Evolutionary conservation across 768 basidiomycete species (phyloP).

Genomic region (Tricholomella constricta): DNA sequence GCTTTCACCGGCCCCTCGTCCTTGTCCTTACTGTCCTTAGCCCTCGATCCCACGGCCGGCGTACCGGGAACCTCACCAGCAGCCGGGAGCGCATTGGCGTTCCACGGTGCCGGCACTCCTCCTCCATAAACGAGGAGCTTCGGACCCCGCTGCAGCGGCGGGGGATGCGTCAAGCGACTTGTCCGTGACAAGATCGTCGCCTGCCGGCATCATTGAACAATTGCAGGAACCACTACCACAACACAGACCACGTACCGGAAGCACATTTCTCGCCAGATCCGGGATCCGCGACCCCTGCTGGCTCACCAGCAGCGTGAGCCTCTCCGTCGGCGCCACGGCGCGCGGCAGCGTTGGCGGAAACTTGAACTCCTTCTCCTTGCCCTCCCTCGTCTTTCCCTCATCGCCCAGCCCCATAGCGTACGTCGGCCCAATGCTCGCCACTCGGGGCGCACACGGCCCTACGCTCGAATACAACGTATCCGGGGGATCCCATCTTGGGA

Average conservation of each 20-base stretch:
- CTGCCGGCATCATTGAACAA: constrained; percentile 29
- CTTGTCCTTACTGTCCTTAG: constrained; percentile 27
- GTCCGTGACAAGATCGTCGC: constrained; percentile 59
- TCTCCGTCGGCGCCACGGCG: constrained; percentile 44
- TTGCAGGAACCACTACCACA: not conserved
- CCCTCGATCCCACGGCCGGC: constrained; percentile 19
- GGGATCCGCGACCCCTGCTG: constrained; percentile 68
- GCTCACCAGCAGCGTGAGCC: constrained; percentile 64
- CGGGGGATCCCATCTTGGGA: constrained; percentile 67
- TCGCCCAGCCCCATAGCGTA: constrained; percentile 55
- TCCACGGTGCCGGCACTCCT: constrained; percentile 57
- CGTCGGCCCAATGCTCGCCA: constrained; percentile 64
- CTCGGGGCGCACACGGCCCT: constrained; percentile 61
- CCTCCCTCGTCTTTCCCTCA: constrained; percentile 24
- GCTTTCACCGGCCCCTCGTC: constrained; percentile 32
- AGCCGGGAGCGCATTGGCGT: constrained; percentile 39
- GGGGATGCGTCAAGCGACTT: constrained; percentile 65
- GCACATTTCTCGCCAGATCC: constrained; percentile 62
- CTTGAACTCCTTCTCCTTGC: constrained; percentile 50
- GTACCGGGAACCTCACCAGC: constrained; percentile 28
- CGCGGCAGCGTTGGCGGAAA: constrained; percentile 51
- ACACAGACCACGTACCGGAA: constrained; percentile 56
- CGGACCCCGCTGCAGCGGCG: constrained; percentile 55
- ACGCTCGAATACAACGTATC: constrained; percentile 65
- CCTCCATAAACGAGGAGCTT: constrained; percentile 49